Base-by-base conservation (phyloP, 2,329 filamentous ascomycete genomes). In the Epichloe coenophiala region DNA sequence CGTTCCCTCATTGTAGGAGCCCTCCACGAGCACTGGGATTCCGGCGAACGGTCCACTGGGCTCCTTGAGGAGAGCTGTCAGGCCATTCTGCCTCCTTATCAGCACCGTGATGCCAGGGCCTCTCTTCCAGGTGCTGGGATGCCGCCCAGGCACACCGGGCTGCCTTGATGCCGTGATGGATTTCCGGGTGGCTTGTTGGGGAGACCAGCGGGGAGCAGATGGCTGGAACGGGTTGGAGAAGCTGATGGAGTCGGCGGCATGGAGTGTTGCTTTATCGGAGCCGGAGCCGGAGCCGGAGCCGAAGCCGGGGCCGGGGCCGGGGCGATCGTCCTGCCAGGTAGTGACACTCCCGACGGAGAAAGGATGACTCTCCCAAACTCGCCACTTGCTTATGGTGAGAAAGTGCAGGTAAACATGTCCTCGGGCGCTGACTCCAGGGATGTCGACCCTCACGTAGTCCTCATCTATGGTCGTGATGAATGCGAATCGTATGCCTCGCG, bases 291-390 rank as follows among this genome's bases (percentile, higher is more conserved):
- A 23, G 23, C 23, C 23, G 23, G 23, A 1, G 23, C 23, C 21
- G 21, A 6, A 1, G 21, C 21, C 5, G 23, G 23, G 5, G 23
- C 23, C 17, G 15, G 17, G 21, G 15, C 9, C 9, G 15, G 39
- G 17, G 39, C 12, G 9, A 8, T 19, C 19, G 19, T 19, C 17
- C 19, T 17, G 19, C 39, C 39, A 41, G 17, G 39, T 41, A 23
- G 39, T 41, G 39, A 41, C 39, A 23, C 39, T 41, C 7, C 39
- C 46, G 12, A 48, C 31, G 12, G 46, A 48, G 48, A 68, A 65
- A 4, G 67, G 66, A 43, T 68, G 65, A 19, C 55, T 65, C 45
- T 67, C 65, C 66, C 65, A 68, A 48, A 68, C 56, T 1, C 59
- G 54, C 65, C 66, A 67, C 17, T 41, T 41, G 37, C 58, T 55